Conservation (phyloP, 2,329 filamentous ascomycete genomes). For the Fusarium sp. region DNA sequence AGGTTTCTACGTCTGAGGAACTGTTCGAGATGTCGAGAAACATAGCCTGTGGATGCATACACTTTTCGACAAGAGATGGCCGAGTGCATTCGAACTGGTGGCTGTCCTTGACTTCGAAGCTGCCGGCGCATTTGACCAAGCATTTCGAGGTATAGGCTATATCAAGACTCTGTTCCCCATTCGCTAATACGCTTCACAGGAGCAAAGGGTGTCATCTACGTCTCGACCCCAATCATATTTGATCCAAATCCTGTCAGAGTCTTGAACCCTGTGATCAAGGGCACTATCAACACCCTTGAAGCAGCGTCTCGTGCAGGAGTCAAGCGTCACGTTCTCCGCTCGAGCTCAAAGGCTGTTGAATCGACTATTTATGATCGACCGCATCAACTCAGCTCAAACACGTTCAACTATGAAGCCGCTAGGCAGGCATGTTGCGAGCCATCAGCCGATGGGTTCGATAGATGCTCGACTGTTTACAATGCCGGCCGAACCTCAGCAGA, state of each 20-base stretch:
- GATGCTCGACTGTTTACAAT: not conserved
- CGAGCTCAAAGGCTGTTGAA: conserved; percentile 2
- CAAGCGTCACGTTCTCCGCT: not conserved
- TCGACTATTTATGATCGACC: not conserved
- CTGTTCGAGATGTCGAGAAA: not conserved
- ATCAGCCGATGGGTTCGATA: not conserved
- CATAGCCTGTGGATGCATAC: not conserved
- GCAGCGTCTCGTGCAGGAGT: not conserved
- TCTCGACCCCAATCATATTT: not conserved
- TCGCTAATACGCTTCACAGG: not conserved
- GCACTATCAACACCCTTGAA: not conserved
- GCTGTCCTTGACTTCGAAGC: not conserved
- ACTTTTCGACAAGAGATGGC: not conserved
- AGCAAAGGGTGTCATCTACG: not conserved
- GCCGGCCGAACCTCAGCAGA: not conserved
- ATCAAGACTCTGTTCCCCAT: no score
- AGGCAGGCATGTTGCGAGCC: not conserved
- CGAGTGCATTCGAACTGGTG: not conserved
- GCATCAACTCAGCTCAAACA: not conserved
- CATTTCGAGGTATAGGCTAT: not conserved
- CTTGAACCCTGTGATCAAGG: not conserved
- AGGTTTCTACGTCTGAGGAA: not conserved
- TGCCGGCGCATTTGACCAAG: not conserved
- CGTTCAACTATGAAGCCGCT: not conserved
- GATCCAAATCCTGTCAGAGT: not conserved